Conservation (phyloP, 352 stramenopile species). For the Phytophthora chlamydospora region DNA sequence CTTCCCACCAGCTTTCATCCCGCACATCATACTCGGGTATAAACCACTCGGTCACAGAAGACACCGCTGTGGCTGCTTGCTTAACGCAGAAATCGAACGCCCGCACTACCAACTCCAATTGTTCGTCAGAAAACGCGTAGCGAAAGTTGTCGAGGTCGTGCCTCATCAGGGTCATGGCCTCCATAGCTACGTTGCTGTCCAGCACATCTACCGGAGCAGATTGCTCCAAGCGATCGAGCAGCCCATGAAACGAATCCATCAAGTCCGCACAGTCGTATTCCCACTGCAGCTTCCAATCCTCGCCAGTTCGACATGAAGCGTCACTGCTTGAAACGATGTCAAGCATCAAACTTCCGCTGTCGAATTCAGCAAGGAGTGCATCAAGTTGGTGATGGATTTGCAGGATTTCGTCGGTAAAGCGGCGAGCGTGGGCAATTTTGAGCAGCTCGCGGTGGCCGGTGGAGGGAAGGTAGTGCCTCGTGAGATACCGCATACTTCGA, state of each 20-base stretch:
- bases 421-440: slow-evolving; percentile 29
- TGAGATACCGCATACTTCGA: slow-evolving; percentile 35
- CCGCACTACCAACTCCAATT: slow-evolving; percentile 17
- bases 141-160: slow-evolving; percentile 38
- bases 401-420: slow-evolving; percentile 39
- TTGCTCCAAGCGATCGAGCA: slow-evolving; percentile 20
- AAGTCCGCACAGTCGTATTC: slow-evolving; percentile 32
- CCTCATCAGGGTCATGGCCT: slow-evolving; percentile 33
- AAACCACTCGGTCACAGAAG: slow-evolving; percentile 32
- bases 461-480: slow-evolving; percentile 27
- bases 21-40: slow-evolving; percentile 33
- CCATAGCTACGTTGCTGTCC: slow-evolving; percentile 11
- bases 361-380: slow-evolving; percentile 33
- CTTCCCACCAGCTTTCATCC: slow-evolving; percentile 39
- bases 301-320: slow-evolving; percentile 1
- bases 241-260: slow-evolving; percentile 20
- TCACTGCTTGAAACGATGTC: slow-evolving; percentile 8
- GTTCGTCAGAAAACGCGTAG: slow-evolving; percentile 24
- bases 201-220: neutral
- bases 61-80: neutral
- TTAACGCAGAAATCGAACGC: slow-evolving; percentile 20
- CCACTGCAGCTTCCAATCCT: slow-evolving; percentile 33
- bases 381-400: slow-evolving; percentile 37
- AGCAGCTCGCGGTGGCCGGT: slow-evolving; percentile 20
- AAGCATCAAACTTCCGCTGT: slow-evolving; percentile 9